Percentiles rank a stretch among this genome's conserved stretches.
These are phyloP conservation scores for Candida incommunis DNA, from an alignment of 805 yeast genomes.

Conservation along the genomic window DNA sequence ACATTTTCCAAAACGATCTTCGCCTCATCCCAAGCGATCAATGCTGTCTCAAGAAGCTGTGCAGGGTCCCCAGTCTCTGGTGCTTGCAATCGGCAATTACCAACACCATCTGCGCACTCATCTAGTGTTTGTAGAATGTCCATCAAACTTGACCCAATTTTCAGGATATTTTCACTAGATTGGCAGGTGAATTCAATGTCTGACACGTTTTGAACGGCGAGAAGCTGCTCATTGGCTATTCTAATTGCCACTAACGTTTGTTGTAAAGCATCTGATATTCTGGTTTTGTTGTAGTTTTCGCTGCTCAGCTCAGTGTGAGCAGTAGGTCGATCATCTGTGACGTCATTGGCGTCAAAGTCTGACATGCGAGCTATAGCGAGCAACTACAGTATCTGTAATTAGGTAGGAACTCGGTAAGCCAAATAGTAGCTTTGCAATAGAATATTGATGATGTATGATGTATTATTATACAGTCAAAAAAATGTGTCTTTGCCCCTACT, in stretches of 20 bases:
- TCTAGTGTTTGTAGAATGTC: background rate
- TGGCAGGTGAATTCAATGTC: slow-evolving; percentile 13
- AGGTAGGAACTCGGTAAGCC: too few relatives aligned
- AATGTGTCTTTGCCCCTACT: too few relatives aligned
- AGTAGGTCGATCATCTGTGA: too few relatives aligned
- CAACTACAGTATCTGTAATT: too few relatives aligned
- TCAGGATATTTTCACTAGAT: slow-evolving; percentile 8
- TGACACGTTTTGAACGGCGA: background rate
- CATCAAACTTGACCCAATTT: background rate
- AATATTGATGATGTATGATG: too few relatives aligned
- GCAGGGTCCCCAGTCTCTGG: background rate
- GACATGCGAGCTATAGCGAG: too few relatives aligned
- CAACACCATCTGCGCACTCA: background rate
- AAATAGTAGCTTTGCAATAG: too few relatives aligned
- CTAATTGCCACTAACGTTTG: background rate
- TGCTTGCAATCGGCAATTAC: background rate
- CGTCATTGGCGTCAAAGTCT: too few relatives aligned
- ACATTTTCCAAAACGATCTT: background rate
- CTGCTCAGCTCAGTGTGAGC: too few relatives aligned
- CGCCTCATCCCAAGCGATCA: background rate
- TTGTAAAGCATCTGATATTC: too few relatives aligned
- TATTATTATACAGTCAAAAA: too few relatives aligned
- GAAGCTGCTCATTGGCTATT: background rate
- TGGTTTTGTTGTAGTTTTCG: too few relatives aligned
- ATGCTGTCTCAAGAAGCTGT: background rate